Evolutionary conservation across 2,329 filamentous ascomycete species (phyloP).

Genomic region (Alternaria burnsii): DNA sequence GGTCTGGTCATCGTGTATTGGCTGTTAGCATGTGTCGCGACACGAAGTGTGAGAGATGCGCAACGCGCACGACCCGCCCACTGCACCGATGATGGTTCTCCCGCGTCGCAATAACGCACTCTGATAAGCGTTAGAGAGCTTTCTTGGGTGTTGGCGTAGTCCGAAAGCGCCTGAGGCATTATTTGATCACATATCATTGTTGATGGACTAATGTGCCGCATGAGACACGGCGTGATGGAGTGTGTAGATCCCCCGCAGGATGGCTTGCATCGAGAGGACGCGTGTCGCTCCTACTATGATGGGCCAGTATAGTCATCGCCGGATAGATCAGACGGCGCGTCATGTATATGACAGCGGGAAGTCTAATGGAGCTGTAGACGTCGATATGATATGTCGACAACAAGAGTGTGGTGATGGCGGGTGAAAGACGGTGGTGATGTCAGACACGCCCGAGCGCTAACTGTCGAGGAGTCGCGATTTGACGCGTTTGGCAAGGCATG

Average conservation of each 20-base stretch:
- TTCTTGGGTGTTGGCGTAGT: not conserved
- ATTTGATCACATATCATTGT: not conserved
- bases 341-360: not conserved
- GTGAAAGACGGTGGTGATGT: conserved; percentile 15
- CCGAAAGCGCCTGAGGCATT: not conserved
- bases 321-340: not conserved
- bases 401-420: not conserved
- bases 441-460: conserved; percentile 19
- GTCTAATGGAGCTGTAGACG: not conserved
- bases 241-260: not conserved
- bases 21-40: conserved; percentile 33
- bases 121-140: conserved; percentile 1
- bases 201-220: not conserved
- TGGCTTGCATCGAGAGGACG: not conserved
- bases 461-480: conserved; percentile 20
- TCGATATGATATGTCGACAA: not conserved
- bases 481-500: conserved; percentile 17
- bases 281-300: not conserved
- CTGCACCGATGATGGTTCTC: conserved; percentile 18
- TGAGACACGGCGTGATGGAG: not conserved
- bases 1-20: conserved; percentile 25
- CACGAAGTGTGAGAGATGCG: conserved; percentile 41
- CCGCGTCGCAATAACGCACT: conserved; percentile 28
- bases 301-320: not conserved
- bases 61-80: conserved; percentile 39